These are phyloP conservation scores for Saposhnikovia divaricata DNA, from an alignment of 129 eudicot species.

Conservation along the genomic window DNA sequence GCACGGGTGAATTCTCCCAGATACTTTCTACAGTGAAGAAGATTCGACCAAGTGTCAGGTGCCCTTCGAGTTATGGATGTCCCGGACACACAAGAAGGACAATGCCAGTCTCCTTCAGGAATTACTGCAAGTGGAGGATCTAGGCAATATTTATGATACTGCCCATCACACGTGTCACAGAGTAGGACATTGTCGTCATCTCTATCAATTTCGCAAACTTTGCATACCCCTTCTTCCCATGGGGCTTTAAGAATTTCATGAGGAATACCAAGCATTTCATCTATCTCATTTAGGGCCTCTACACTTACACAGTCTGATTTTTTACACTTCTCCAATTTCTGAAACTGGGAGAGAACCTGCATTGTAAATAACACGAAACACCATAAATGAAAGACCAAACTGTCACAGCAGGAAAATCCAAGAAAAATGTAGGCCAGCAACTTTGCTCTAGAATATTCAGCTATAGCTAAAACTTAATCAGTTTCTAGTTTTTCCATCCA, in stretches of 20 bases:
- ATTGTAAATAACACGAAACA: neutral
- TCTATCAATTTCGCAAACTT: slow-evolving; percentile 60
- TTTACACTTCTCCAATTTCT: slow-evolving; percentile 15
- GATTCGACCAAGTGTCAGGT: slow-evolving; percentile 18
- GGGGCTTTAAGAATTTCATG: slow-evolving; percentile 36
- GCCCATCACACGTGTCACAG: slow-evolving; percentile 65
- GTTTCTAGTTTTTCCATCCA: neutral
- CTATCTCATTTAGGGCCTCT: slow-evolving; percentile 35
- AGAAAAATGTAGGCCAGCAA: neutral
- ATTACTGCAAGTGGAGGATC: slow-evolving; percentile 60
- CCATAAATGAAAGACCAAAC: neutral
- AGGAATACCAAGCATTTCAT: slow-evolving; percentile 23
- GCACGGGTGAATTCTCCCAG: slow-evolving; percentile 32
- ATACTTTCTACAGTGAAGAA: slow-evolving; percentile 22
- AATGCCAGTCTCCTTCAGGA: slow-evolving; percentile 66
- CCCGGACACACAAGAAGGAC: slow-evolving; percentile 48
- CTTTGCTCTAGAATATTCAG: neutral
- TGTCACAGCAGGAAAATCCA: neutral
- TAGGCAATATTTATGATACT: slow-evolving; percentile 61
- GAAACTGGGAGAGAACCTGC: slow-evolving; percentile 31
- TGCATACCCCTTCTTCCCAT: slow-evolving; percentile 67
- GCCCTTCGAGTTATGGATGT: slow-evolving; percentile 19
- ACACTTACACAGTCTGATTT: slow-evolving; percentile 9
- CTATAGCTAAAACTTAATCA: neutral
- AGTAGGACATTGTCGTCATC: slow-evolving; percentile 51